Evolutionary conservation across 208 protist species (phyloP).

Genomic region (Crithidia brevicula): DNA sequence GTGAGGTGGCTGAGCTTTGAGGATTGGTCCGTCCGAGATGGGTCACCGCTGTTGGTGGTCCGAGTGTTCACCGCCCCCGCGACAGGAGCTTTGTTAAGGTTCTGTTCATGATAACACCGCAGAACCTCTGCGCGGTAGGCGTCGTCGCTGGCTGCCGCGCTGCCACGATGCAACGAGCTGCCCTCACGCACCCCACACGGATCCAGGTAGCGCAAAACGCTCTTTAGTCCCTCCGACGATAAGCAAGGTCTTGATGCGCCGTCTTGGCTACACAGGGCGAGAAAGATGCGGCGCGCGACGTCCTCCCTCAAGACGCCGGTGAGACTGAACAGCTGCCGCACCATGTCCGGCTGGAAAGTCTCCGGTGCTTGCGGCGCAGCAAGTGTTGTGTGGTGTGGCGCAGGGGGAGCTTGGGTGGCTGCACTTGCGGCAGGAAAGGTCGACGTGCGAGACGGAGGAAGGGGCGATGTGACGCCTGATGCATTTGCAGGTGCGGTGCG

Average conservation of each 20-base stretch:
- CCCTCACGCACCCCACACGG: conserved; percentile 22
- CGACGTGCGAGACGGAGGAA: background rate
- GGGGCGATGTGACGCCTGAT: background rate
- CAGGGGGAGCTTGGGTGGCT: background rate
- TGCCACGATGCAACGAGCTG: background rate
- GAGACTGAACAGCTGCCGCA: conserved; percentile 43
- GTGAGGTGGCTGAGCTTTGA: conserved; percentile 18
- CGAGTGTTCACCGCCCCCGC: background rate
- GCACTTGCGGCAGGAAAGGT: background rate
- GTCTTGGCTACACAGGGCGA: conserved; percentile 10
- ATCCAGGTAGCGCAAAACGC: conserved; percentile 13
- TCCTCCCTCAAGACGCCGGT: conserved; percentile 42
- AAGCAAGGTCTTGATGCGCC: background rate
- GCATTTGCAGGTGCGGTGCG: background rate
- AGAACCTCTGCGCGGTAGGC: conserved; percentile 26
- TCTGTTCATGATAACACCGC: conserved; percentile 22
- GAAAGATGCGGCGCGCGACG: conserved; percentile 42
- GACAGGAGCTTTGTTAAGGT: too few species aligned
- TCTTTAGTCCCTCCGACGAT: background rate
- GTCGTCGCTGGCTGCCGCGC: conserved; percentile 4
- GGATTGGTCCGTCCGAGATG: background rate
- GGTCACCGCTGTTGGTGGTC: too few species aligned
- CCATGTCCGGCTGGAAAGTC: conserved; percentile 27
- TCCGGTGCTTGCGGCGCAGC: background rate
- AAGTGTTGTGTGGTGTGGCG: background rate